Evolutionary conservation across 495 filamentous ascomycete species (phyloP).

Genomic region (Podospora pseudopauciseta): DNA sequence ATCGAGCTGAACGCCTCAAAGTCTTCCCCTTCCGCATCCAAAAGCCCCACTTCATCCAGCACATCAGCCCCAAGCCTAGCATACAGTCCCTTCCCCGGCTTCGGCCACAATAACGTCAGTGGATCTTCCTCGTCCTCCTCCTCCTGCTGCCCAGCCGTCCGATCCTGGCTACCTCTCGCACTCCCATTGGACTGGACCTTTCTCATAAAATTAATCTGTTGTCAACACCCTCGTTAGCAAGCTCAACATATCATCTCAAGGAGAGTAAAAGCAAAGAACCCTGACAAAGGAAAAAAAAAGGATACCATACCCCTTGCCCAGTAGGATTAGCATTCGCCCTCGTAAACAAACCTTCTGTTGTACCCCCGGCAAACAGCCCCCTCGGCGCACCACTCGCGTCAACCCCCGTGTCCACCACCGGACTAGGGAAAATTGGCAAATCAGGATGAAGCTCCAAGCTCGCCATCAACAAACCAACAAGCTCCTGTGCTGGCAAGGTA

Average conservation of each 20-base stretch:
- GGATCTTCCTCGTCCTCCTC: conserved; percentile 37
- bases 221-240: background rate
- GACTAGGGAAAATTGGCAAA: conserved; percentile 42
- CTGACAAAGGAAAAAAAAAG: background rate
- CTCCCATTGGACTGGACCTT: conserved; percentile 29
- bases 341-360: conserved; percentile 36
- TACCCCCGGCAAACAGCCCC: conserved; percentile 33
- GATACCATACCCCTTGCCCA: conserved; percentile 15
- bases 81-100: conserved; percentile 57
- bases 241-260: background rate
- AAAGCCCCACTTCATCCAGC: conserved; percentile 38
- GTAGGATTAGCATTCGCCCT: conserved; percentile 37
- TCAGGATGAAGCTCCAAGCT: conserved; percentile 38
- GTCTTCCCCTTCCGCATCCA: conserved; percentile 45
- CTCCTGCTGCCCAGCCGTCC: background rate
- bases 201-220: conserved; percentile 37
- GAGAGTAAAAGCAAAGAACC: background rate
- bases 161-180: conserved; percentile 20
- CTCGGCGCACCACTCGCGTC: conserved; percentile 11
- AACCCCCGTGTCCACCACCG: conserved; percentile 12
- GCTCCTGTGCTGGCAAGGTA: conserved; percentile 35
- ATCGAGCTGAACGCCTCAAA: conserved; percentile 53
- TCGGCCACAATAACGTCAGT: conserved; percentile 60
- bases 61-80: conserved; percentile 41
- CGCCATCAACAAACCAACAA: conserved; percentile 30